Evolutionary conservation across 306 rosid genomes (phyloP).

Genomic region (Neltuma alba): DNA sequence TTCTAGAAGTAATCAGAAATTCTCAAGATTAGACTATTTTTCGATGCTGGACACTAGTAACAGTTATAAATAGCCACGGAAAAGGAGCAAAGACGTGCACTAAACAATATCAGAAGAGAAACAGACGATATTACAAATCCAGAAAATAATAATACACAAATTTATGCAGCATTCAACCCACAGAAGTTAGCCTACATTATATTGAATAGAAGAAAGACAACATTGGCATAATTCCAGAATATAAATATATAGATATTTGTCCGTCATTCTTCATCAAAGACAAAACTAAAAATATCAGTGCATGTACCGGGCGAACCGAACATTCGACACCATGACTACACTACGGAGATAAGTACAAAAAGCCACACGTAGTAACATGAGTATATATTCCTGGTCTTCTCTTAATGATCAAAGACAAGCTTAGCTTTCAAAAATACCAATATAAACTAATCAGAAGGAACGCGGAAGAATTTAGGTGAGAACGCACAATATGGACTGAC

Average conservation of each 20-base stretch:
- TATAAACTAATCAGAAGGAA: background rate
- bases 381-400: background rate
- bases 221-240: background rate
- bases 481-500: background rate
- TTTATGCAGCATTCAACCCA: background rate
- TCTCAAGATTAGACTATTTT: background rate
- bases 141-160: background rate
- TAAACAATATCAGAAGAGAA: background rate
- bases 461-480: background rate
- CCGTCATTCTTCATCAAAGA: background rate
- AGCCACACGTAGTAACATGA: background rate
- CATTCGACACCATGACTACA: background rate
- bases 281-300: background rate
- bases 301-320: background rate
- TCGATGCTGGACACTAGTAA: background rate
- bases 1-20: slow-evolving; percentile 42
- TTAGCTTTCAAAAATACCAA: background rate
- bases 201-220: background rate
- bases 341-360: background rate
- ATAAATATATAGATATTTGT: background rate
- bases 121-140: background rate
- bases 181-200: background rate
- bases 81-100: background rate
- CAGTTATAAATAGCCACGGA: background rate
- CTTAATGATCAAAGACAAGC: background rate